Evolutionary conservation across 2,329 filamentous ascomycete species (phyloP).

Genomic region (Microdochium paspali): DNA sequence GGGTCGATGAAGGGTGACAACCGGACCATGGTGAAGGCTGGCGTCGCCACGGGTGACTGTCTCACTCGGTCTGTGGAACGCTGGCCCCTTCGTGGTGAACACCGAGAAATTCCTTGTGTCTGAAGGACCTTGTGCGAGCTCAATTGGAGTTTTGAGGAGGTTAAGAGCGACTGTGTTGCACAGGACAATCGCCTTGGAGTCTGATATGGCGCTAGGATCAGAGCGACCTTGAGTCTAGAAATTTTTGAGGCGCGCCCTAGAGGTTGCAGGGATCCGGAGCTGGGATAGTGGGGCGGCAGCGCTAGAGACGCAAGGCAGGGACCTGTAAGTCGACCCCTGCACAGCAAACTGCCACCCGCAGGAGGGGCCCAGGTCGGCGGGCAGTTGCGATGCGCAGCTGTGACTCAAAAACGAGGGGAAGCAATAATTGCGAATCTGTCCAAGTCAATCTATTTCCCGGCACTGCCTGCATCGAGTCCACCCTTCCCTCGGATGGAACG

Average conservation of each 20-base stretch:
- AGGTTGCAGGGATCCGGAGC: background rate
- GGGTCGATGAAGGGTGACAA: conserved; percentile 74
- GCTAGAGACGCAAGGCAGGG: background rate
- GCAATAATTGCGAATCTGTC: background rate
- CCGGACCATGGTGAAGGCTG: conserved; percentile 19
- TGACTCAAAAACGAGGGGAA: background rate
- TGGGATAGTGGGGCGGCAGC: background rate
- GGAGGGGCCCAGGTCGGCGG: background rate
- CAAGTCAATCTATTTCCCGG: background rate
- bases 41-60: background rate
- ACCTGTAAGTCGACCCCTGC: background rate
- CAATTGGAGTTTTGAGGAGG: background rate
- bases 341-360: background rate
- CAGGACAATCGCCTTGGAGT: background rate
- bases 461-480: background rate
- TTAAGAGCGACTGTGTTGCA: background rate
- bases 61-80: background rate
- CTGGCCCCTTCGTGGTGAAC: no score
- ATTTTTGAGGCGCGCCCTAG: background rate
- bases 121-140: background rate
- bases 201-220: background rate
- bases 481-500: background rate
- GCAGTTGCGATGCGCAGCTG: background rate
- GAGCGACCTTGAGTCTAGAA: background rate
- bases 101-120: background rate